A percentile compares a stretch with the other conserved stretches of the same genome.
These are phyloP conservation scores for Juglanconis oblonga DNA, from an alignment of 2,329 filamentous ascomycete genomes.

Conservation along the genomic window DNA sequence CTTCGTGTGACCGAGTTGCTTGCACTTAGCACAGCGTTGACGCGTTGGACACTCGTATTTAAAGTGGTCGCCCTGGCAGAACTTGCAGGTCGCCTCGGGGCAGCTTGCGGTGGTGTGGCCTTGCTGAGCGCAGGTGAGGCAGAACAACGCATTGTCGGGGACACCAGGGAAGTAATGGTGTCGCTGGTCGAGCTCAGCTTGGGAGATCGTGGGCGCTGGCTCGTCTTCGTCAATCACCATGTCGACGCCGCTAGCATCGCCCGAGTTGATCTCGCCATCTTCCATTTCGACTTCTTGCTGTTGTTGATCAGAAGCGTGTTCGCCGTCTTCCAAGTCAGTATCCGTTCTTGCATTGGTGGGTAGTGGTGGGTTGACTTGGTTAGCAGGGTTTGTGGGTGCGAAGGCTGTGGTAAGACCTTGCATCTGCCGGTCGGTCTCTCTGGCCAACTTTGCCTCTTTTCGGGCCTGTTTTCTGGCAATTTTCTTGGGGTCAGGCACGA, in stretches of 20 bases:
- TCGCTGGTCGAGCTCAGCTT: conserved; percentile 37
- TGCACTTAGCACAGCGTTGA: conserved; percentile 56
- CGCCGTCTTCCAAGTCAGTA: neutral
- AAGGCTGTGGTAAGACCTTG: neutral
- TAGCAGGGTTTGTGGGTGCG: neutral
- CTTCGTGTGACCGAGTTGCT: conserved; percentile 57
- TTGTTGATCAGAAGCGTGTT: neutral
- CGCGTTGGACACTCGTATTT: conserved; percentile 49
- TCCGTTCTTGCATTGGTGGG: neutral
- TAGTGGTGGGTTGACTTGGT: neutral
- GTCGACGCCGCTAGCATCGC: neutral
- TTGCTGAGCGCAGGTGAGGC: conserved; percentile 48
- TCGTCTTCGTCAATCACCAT: neutral
- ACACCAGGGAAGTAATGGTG: conserved; percentile 51
- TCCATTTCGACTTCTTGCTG: neutral
- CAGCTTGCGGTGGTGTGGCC: conserved; percentile 47
- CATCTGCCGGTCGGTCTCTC: neutral
- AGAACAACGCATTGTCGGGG: conserved; percentile 40
- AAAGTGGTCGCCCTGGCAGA: conserved; percentile 48
- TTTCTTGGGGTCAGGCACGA: neutral
- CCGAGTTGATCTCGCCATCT: neutral
- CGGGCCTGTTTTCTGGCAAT: neutral
- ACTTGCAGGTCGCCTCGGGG: conserved; percentile 43
- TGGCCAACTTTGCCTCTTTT: neutral
- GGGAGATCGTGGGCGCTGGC: neutral